Conservation (phyloP, 192 early-diverging fungal species). For the Backusella tuberculispora region DNA sequence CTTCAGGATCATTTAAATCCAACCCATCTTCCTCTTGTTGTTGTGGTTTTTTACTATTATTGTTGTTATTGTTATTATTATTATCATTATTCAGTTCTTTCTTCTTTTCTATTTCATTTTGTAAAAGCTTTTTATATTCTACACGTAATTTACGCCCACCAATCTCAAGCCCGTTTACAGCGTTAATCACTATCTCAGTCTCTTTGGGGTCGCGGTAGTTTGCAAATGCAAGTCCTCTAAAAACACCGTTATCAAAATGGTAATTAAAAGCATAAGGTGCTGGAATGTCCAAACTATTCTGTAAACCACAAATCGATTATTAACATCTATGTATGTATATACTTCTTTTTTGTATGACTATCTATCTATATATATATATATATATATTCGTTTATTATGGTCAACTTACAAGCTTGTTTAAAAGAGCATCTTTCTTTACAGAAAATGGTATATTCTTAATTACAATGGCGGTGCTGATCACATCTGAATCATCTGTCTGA, state of each 20-base stretch:
- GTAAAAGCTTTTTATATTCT: conserved; percentile 80
- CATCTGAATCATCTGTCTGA: conserved; percentile 14
- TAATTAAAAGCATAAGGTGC: conserved; percentile 84
- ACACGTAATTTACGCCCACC: conserved; percentile 76
- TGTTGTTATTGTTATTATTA: not conserved
- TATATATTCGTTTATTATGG: not conserved
- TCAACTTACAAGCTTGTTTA: conserved; percentile 64
- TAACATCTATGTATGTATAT: not conserved
- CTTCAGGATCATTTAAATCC: conserved; percentile 73
- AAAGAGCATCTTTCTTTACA: conserved; percentile 75
- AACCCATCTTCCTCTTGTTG: conserved; percentile 37
- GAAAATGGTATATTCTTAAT: conserved; percentile 86
- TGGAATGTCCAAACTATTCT: conserved; percentile 66
- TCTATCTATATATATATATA: too few relatives aligned
- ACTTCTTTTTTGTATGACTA: too few relatives aligned
- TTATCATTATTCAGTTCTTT: not conserved
- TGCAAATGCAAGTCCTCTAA: conserved; percentile 82
- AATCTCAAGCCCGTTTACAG: conserved; percentile 74
- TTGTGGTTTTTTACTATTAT: not conserved
- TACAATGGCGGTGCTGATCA: conserved; percentile 76
- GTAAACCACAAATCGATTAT: not conserved
- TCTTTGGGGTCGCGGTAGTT: conserved; percentile 81
- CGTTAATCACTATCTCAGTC: conserved; percentile 66
- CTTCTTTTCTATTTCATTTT: conserved; percentile 38
- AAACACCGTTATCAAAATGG: conserved; percentile 80